Evolutionary conservation across 192 early-diverging fungal genomes (phyloP), one percentile per base, ranked within the genome.

Genomic region (Podila horticola): DNA sequence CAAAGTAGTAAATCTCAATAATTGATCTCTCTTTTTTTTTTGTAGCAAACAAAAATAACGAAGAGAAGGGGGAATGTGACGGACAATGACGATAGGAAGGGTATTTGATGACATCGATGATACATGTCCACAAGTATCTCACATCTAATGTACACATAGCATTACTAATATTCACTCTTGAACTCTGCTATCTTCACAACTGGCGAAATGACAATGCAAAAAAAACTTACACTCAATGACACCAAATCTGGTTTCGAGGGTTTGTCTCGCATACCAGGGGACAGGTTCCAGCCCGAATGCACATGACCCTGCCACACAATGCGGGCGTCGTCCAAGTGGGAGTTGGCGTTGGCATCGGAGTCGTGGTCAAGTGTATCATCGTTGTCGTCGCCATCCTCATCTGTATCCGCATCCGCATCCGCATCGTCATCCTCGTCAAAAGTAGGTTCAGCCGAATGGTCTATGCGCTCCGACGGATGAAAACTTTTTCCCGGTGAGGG

Each of bases 191-290:
- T 45, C 41, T 1, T 45, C 52, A 55, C 52, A n/a, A 55, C 10
- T 55, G 24, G 11, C n/a, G n/a, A n/a, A 52, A 36, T 36, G 34
- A 36, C 2, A 36, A 10, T n/a, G 9, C 24, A 55, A 22, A 55
- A 55, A 55, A 55, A 55, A 61, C 59, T 61, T 61, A 61, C 59
- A 17, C 30, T 30, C 59, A 61, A 61, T 61, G 30, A 26, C 52
- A 55, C 24, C 24, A 24, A n/a, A 26, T 26, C 52, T 12, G 52
- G 24, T n/a, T 55, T 26, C 52, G 26, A 17, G 29, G 59, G 15
- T 30, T 61, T 61, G 59, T 61, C 59, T 61, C 59, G 59, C 26
- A 33, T 55, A 55, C 52, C 52, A 26, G 41, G 41, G 41, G 41
- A 45, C 41, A 45, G 41, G 41, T 45, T 45, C 41, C 41, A 45